Percentiles rank a stretch among this genome's conserved stretches.
These are phyloP conservation scores for Fonsecaea multimorphosa DNA, from an alignment of 2,329 filamentous ascomycete species.

Conservation along the genomic window DNA sequence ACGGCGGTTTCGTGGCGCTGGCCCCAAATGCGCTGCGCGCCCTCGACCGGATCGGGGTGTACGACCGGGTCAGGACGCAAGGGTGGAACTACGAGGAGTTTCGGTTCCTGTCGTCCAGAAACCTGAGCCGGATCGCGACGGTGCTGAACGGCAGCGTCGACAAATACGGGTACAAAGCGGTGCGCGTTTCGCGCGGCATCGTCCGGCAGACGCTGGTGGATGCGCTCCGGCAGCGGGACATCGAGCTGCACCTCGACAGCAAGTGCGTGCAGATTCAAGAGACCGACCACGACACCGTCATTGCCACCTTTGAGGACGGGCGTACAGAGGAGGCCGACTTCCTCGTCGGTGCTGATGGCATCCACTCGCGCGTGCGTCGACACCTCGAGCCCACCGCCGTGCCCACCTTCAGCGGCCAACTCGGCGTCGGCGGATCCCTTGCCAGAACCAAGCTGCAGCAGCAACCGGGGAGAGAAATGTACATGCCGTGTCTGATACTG, in stretches of 20 bases:
- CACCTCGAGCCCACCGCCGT: slow-evolving; percentile 23
- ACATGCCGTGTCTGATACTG: slow-evolving; percentile 35
- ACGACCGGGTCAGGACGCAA: slow-evolving; percentile 51
- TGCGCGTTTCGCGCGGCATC: slow-evolving; percentile 32
- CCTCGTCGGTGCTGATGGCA: slow-evolving; percentile 41
- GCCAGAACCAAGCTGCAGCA: slow-evolving; percentile 11
- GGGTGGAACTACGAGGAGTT: slow-evolving; percentile 60
- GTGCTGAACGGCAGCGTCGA: slow-evolving; percentile 41
- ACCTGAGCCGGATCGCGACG: slow-evolving; percentile 40
- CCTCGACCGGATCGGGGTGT: slow-evolving; percentile 58
- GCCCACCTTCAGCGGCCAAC: slow-evolving; percentile 35
- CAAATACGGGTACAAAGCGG: slow-evolving; percentile 42
- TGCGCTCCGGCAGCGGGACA: slow-evolving; percentile 21
- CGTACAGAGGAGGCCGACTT: slow-evolving; percentile 35
- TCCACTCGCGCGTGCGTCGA: slow-evolving; percentile 37
- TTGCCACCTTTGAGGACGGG: slow-evolving; percentile 29
- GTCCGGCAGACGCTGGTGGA: slow-evolving; percentile 30
- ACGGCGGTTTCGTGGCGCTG: slow-evolving; percentile 64
- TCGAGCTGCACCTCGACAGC: slow-evolving; percentile 28
- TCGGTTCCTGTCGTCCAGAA: slow-evolving; percentile 50
- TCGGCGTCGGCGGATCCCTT: slow-evolving; percentile 32
- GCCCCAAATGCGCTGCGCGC: slow-evolving; percentile 64
- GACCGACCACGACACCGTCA: slow-evolving; percentile 18
- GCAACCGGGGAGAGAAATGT: slow-evolving; percentile 12
- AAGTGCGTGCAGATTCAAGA: slow-evolving; percentile 29